Base-by-base conservation (phyloP, 164 flowering plant species). In the Chloranthus sessilifolius region DNA sequence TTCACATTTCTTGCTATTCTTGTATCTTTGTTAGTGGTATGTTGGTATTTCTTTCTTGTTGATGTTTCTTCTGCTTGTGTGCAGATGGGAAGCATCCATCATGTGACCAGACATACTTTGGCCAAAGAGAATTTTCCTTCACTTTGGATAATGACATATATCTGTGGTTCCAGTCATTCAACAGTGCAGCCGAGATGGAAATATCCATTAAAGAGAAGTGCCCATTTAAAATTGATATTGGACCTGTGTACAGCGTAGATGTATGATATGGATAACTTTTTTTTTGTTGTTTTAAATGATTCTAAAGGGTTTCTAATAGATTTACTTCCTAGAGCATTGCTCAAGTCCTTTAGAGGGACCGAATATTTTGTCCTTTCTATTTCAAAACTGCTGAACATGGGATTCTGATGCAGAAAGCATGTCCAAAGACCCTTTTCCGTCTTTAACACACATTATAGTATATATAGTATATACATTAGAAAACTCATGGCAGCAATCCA, bases 31-130 rank as follows among this genome's bases (percentile, higher is more conserved):
- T n/a, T n/a, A n/a, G n/a, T n/a, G n/a, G 99, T 94, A 80, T n/a
- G 64, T 44, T 23, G 10, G n/a, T 27, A 11, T 22, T 47, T 53
- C n/a, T n/a, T n/a, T n/a, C n/a, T n/a, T n/a, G n/a, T n/a, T n/a
- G n/a, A n/a, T n/a, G n/a, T n/a, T n/a, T n/a, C 1, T 36, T 5
- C 34, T 63, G 19, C 24, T 25, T 51, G 47, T 48, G 6, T 56
- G 53, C 54, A 94, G 99, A 89, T 80, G 95, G 99, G 61, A 94
- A 85, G 79, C 99, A 94, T 68, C 97, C 95, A 42, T 83, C 65
- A 1, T 87, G 99, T 66, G 96, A 94, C 46, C 62, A 52, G 29
- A 81, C 97, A 29, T 91, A 78, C 66, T 63, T 83, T 56, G 79
- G 96, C 35, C 67, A 94, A 47, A 77, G 98, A 56, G 98, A 91